phyloP scores from a whole-genome alignment of 805 yeast genomes.

The Saturnispora besseyi region DNA sequence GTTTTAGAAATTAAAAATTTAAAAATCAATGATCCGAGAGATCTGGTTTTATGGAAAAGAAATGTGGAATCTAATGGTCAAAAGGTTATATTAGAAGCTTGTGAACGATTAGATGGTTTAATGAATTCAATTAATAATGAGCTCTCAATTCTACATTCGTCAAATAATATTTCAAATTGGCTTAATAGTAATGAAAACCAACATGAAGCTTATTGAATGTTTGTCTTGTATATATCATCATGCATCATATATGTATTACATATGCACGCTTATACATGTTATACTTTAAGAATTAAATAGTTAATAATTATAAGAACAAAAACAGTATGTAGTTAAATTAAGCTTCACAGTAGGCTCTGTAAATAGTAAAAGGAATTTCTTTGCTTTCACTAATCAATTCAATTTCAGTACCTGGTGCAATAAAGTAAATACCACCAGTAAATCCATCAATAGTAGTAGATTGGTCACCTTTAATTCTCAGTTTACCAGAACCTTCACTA shows the following conservation, averaged over 20 bases:
- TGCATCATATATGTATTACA: neutral
- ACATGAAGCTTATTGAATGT: neutral
- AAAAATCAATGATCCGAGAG: slow-evolving; percentile 47
- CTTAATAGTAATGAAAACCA: slow-evolving; percentile 35
- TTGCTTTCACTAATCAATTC: slow-evolving; percentile 45
- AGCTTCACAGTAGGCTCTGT: slow-evolving; percentile 86
- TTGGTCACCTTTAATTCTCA: slow-evolving; percentile 36
- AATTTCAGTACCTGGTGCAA: slow-evolving; percentile 67
- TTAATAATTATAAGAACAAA: neutral
- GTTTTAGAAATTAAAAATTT: slow-evolving; percentile 74
- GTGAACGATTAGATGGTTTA: slow-evolving; percentile 56
- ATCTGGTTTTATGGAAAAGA: slow-evolving; percentile 61
- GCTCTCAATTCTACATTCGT: slow-evolving; percentile 46
- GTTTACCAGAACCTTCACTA: slow-evolving; percentile 70
- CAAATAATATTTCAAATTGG: slow-evolving; percentile 60
- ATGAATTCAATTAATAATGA: slow-evolving; percentile 52
- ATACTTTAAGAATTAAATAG: neutral
- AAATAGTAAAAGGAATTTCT: slow-evolving; percentile 53
- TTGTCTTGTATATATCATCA: neutral
- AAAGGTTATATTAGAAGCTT: slow-evolving; percentile 60
- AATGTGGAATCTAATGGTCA: slow-evolving; percentile 36
- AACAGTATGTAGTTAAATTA: slow-evolving; percentile 12
- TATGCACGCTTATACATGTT: slow-evolving; percentile 32
- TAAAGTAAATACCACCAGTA: slow-evolving; percentile 75
- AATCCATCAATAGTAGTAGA: slow-evolving; percentile 38